Evolutionary conservation across 805 yeast species (phyloP).

Genomic region (Saccharomyces kudriavzevii): DNA sequence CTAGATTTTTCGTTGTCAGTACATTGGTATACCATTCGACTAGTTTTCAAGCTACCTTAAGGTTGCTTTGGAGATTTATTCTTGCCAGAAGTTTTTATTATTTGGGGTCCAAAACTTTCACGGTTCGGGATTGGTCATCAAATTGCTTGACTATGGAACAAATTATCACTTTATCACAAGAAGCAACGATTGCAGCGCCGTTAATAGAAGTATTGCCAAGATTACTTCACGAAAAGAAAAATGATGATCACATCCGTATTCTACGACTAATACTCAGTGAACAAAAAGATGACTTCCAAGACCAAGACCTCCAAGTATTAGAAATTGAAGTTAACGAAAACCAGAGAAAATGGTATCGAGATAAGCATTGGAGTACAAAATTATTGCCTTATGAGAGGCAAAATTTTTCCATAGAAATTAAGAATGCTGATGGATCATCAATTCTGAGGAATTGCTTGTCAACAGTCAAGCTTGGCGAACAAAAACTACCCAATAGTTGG

Average conservation of each 20-base stretch:
- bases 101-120: not conserved
- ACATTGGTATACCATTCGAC: constrained; percentile 18
- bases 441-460: constrained; percentile 6
- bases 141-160: constrained; percentile 1
- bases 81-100: constrained; percentile 14
- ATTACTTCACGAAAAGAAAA: not conserved
- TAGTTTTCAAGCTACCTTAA: constrained; percentile 24
- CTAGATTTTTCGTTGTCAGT: constrained; percentile 4
- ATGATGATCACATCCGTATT: not conserved
- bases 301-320: constrained; percentile 8
- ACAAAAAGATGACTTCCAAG: not conserved
- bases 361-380: constrained; percentile 16
- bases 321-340: constrained; percentile 24
- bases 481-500: constrained; percentile 14
- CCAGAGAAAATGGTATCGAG: constrained; percentile 25
- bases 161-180: not conserved
- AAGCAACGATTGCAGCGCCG: not conserved
- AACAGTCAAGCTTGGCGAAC: constrained; percentile 19
- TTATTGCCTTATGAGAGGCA: constrained; percentile 22
- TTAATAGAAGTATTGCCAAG: not conserved
- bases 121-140: not conserved
- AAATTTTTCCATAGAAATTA: constrained; percentile 8
- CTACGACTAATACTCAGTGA: not conserved
- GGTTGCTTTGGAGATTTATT: constrained; percentile 23
- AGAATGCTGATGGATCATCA: not conserved